phyloP scores from a whole-genome alignment of 208 protist genomes.

The Vickermania spadyakhi region DNA sequence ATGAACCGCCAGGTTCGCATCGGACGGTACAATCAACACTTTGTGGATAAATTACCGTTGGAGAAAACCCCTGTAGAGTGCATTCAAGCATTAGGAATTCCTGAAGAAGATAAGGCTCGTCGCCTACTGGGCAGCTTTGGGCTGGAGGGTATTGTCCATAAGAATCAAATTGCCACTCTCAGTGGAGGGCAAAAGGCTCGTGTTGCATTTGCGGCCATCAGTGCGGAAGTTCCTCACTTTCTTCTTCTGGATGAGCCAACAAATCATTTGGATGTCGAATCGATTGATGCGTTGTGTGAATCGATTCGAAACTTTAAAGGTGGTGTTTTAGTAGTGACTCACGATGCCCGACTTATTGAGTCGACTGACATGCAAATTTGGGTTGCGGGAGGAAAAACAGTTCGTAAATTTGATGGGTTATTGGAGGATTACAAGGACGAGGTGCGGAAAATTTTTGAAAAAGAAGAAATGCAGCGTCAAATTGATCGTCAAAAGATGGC shows the following conservation, averaged over 20 bases:
- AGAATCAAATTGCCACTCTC: conserved; percentile 87
- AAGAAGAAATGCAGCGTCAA: conserved; percentile 45
- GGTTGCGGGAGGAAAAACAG: conserved; percentile 76
- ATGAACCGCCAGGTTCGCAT: conserved; percentile 80
- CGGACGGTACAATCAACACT: conserved; percentile 90
- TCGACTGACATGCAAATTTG: conserved; percentile 86
- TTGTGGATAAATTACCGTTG: conserved; percentile 90
- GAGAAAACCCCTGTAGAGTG: conserved; percentile 86
- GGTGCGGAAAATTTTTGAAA: conserved; percentile 58
- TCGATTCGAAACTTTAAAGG: conserved; percentile 81
- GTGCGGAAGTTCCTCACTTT: conserved; percentile 85
- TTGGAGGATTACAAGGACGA: conserved; percentile 84
- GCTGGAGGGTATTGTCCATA: conserved; percentile 78
- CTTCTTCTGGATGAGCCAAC: conserved; percentile 95
- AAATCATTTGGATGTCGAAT: conserved; percentile 92
- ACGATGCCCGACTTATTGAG: conserved; percentile 86
- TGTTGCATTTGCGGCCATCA: conserved; percentile 90
- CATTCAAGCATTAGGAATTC: conserved; percentile 56
- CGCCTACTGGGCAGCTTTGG: conserved; percentile 82
- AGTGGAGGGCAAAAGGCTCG: conserved; percentile 93
- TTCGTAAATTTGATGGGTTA: conserved; percentile 60
- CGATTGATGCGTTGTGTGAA: conserved; percentile 79
- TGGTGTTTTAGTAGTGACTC: conserved; percentile 86
- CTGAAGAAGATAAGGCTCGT: conserved; percentile 73
- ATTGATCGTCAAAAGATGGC: conserved; percentile 27